These are phyloP conservation scores for Blastobotrys malaysiensis DNA, from an alignment of 1,139 yeast genomes.

Conservation along the genomic window DNA sequence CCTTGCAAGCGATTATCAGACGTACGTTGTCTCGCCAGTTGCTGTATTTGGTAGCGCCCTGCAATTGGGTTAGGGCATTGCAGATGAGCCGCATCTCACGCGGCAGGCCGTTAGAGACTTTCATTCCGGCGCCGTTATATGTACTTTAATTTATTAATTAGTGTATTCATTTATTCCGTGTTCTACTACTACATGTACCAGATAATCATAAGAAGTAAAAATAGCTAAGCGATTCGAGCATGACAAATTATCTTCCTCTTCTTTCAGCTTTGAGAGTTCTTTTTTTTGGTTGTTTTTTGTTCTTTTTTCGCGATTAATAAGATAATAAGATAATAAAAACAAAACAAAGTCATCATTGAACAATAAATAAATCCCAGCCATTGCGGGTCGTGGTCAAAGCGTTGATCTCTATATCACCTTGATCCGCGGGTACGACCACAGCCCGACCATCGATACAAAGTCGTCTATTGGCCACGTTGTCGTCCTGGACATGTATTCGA, in stretches of 20 bases:
- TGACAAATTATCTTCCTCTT: no score
- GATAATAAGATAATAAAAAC: background rate
- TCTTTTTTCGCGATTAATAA: no score
- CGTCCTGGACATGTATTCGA: conserved; percentile 20
- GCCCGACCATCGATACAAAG: conserved; percentile 36
- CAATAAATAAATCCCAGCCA: conserved; percentile 30
- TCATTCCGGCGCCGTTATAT: no score
- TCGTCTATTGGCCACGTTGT: conserved; percentile 24
- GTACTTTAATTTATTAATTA: no score
- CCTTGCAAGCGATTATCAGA: background rate
- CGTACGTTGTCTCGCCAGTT: background rate
- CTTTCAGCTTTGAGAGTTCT: no score
- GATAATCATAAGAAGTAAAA: no score
- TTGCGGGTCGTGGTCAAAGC: conserved; percentile 21
- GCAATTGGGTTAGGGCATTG: background rate
- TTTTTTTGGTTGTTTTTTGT: no score
- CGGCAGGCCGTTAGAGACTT: background rate
- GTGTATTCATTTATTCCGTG: background rate
- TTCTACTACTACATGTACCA: conserved; percentile 4
- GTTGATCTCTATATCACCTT: conserved; percentile 18
- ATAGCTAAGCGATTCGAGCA: no score
- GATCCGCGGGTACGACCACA: conserved; percentile 15
- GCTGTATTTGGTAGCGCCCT: background rate
- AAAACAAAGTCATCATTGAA: conserved; percentile 5
- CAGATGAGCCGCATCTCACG: background rate